These are phyloP conservation scores for Lentinula lateritia DNA, from an alignment of 768 basidiomycete genomes.

Conservation along the genomic window DNA sequence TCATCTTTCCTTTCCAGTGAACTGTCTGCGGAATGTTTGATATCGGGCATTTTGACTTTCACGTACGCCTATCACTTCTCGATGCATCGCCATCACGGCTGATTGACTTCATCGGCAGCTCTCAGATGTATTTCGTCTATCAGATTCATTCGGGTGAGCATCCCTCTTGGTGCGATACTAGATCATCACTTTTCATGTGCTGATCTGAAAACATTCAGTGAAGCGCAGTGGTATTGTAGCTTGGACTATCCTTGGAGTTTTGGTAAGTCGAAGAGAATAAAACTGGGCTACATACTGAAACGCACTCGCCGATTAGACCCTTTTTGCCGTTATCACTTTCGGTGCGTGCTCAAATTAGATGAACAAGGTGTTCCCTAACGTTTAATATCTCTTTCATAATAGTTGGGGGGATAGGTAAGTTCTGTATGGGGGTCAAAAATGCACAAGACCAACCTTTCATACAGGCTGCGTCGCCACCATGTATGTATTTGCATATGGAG, in stretches of 20 bases:
- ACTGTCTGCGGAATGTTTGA: slow-evolving; percentile 35
- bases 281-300: background rate
- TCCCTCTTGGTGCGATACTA: background rate
- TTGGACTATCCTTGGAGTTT: background rate
- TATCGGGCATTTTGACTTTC: slow-evolving; percentile 36
- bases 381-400: no score
- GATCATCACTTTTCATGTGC: background rate
- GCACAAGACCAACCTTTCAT: background rate
- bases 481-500: slow-evolving; percentile 26
- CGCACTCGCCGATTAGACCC: slow-evolving; percentile 9
- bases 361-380: background rate
- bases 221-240: slow-evolving; percentile 14
- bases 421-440: background rate
- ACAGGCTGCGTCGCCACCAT: slow-evolving; percentile 28
- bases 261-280: background rate
- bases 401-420: slow-evolving; percentile 26
- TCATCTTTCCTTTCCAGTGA: slow-evolving; percentile 18
- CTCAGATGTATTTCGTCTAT: slow-evolving; percentile 38
- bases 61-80: slow-evolving; percentile 22
- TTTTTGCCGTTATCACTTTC: slow-evolving; percentile 23
- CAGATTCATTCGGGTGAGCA: slow-evolving; percentile 31
- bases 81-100: background rate
- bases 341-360: slow-evolving; percentile 15
- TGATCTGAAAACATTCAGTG: slow-evolving; percentile 13
- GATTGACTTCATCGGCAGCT: slow-evolving; percentile 19